Base-by-base conservation (phyloP, 2,329 filamentous ascomycete species). In the Emmonsia crescens region DNA sequence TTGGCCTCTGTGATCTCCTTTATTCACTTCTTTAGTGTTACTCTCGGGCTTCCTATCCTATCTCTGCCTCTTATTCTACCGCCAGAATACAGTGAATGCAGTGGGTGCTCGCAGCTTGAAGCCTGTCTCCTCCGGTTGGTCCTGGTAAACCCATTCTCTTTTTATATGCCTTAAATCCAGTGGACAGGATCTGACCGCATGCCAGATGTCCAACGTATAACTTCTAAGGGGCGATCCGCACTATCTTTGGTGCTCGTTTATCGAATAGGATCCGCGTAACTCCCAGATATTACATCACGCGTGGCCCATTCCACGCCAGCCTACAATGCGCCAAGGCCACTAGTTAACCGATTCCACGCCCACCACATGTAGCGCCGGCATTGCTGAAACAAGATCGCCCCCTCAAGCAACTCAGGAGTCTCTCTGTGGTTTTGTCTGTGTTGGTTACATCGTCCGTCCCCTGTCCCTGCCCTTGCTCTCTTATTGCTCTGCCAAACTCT, bases 381-480 rank as follows among this genome's bases (percentile, higher is more conserved):
- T 54, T 54, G 58, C 58, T 60, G 58, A 60, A 60, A 60, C 58
- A 52, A 19, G 58, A 60, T 60, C 58, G 16, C 19, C 58, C n/a
- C 48, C 58, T 54, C 14, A 60, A 51, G 46, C 46, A 24, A 19
- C 54, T 44, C 33, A 57, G 24, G 21, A 57, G 54, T 42, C 36
- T 27, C 54, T 21, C n/a, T 24, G 31, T 5, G 31, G 24, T 24
- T 38, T 57, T 57, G 54, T 40, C 36, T 29, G 27, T 29, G 10
- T n/a, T 44, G 36, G 24, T 44, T 29, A 29, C 55, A 42, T 21
- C 55, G 16, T 19, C 38, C 24, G 33, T 21, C 21, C 36, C 55
- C 27, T 29, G 36, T 57, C 51, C 31, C 29, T 38, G 16, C 8
- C 38, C 29, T 14, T 55, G 51, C 12, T 8, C n/a, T 54, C 31